Percentiles rank a stretch among this genome's conserved stretches.
phyloP scores from a whole-genome alignment of 305 asterid genomes.

The Solanum hybrid region DNA sequence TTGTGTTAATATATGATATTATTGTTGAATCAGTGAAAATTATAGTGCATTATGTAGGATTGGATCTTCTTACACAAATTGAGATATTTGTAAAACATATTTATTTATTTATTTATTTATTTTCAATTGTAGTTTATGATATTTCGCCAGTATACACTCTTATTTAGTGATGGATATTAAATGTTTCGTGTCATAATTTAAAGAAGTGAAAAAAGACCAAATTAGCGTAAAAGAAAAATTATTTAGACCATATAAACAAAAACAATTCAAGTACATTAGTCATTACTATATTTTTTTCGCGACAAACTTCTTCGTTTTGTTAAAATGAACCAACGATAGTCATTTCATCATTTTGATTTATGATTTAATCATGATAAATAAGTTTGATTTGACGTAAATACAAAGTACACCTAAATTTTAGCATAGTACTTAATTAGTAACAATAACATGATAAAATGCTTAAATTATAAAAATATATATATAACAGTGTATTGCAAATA shows the following conservation, averaged over 20 bases:
- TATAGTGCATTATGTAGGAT: fast-evolving
- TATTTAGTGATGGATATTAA: not conserved
- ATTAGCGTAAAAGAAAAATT: too few relatives aligned
- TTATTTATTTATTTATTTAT: too few relatives aligned
- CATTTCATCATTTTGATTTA: too few relatives aligned
- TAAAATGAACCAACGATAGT: too few relatives aligned
- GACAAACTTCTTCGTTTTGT: not conserved
- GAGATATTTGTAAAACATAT: not conserved
- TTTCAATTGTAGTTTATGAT: not conserved
- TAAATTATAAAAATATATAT: too few relatives aligned
- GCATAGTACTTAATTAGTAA: too few relatives aligned
- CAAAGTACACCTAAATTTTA: too few relatives aligned
- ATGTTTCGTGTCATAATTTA: too few relatives aligned
- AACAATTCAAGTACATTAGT: not conserved
- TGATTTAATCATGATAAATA: too few relatives aligned
- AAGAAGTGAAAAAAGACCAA: not conserved
- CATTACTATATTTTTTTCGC: not conserved
- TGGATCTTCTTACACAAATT: not conserved
- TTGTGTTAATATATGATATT: fast-evolving
- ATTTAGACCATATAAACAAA: not conserved
- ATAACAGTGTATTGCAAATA: too few relatives aligned
- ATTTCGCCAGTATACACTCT: not conserved
- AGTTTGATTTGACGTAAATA: too few relatives aligned
- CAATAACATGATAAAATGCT: too few relatives aligned
- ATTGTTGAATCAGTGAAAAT: not conserved